Percentiles rank a stretch among this genome's conserved stretches.
These are phyloP conservation scores for Asterella californica DNA, from an alignment of 225 moss, liverwort and hornwort species.

Conservation along the genomic window DNA sequence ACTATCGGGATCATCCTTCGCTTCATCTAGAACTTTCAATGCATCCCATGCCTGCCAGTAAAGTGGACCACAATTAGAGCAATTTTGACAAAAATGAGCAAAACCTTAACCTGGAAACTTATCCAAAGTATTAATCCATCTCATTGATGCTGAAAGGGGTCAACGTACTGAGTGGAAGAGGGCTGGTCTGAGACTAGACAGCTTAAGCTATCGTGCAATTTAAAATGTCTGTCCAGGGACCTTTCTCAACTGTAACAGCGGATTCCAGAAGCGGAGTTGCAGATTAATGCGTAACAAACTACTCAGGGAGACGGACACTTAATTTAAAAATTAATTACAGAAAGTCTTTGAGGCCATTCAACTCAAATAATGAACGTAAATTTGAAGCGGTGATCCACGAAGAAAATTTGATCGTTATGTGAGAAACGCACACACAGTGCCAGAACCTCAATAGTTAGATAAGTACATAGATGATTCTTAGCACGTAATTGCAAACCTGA, in stretches of 20 bases:
- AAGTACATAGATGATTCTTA: background rate
- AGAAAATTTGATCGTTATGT: too few relatives aligned
- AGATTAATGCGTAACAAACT: too few relatives aligned
- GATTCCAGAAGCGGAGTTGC: too few relatives aligned
- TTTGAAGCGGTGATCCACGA: too few relatives aligned
- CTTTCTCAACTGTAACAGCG: background rate
- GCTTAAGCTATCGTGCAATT: background rate
- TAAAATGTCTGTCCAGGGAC: background rate
- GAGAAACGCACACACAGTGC: too few relatives aligned
- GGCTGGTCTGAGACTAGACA: too few relatives aligned
- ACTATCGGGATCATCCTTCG: conserved; percentile 52
- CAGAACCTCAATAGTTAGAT: too few relatives aligned
- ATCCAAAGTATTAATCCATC: background rate
- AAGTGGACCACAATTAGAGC: background rate
- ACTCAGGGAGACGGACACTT: too few relatives aligned
- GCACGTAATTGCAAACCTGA: background rate
- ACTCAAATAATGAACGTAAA: too few relatives aligned
- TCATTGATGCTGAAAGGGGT: background rate
- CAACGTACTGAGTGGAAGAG: background rate
- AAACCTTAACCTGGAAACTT: background rate
- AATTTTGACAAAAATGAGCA: background rate
- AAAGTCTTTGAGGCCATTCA: too few relatives aligned
- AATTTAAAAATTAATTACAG: too few relatives aligned
- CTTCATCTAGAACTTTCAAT: conserved; percentile 81
- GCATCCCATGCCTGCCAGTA: conserved; percentile 75